These are phyloP conservation scores for Hypoxylon lienhwacheense DNA, from an alignment of 495 filamentous ascomycete species.

Conservation along the genomic window DNA sequence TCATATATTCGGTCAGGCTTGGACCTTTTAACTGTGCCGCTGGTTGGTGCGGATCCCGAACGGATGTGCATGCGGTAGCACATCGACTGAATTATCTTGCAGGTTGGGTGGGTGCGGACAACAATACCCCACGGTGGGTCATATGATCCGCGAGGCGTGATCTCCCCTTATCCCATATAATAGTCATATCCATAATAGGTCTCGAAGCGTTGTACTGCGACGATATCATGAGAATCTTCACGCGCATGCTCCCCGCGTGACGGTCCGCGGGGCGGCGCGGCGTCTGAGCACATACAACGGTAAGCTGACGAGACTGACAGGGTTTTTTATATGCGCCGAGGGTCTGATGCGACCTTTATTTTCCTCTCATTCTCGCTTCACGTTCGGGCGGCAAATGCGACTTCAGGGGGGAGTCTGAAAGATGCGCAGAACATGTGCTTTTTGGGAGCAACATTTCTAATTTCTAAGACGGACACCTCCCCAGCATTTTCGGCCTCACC, in stretches of 20 bases:
- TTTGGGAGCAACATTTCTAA: conserved; percentile 85
- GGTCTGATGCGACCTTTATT: conserved; percentile 7
- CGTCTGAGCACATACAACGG: conserved; percentile 14
- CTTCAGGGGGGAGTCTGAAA: conserved; percentile 78
- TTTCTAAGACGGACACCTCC: conserved; percentile 69
- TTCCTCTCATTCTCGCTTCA: no score
- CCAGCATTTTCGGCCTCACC: conserved; percentile 58
- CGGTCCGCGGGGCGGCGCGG: conserved; percentile 8
- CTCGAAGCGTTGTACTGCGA: conserved; percentile 11
- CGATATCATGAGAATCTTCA: conserved; percentile 21
- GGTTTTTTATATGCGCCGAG: conserved; percentile 11
- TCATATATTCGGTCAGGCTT: conserved; percentile 14
- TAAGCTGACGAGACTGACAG: conserved; percentile 13
- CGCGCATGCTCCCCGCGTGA: conserved; percentile 29
- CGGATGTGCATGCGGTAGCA: conserved; percentile 9
- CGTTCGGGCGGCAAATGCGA: conserved; percentile 65
- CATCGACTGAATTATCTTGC: conserved; percentile 13
- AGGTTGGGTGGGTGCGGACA: conserved; percentile 13
- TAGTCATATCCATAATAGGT: no score
- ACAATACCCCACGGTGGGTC: conserved; percentile 15
- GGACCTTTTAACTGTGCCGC: not conserved
- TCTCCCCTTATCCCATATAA: no score
- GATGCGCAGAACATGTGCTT: conserved; percentile 97
- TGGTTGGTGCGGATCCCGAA: conserved; percentile 21
- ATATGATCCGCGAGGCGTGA: conserved; percentile 26